Evolutionary conservation across 768 basidiomycete species (phyloP).

Genomic region (Panaeolus cyanescens): DNA sequence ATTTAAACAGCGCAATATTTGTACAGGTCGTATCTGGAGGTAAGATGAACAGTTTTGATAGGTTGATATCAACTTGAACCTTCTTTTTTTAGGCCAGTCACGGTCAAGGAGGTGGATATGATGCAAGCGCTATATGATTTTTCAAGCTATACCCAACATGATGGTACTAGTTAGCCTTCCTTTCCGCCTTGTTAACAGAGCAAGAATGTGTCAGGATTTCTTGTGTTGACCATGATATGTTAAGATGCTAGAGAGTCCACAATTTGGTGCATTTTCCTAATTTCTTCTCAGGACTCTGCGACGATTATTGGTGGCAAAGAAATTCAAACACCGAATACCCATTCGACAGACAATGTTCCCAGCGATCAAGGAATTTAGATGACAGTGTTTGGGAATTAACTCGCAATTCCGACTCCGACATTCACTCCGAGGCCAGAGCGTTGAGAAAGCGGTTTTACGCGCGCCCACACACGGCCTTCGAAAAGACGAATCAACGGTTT

Average conservation of each 20-base stretch:
- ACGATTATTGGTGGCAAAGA: not conserved
- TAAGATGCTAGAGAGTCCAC: not conserved
- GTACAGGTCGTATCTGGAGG: too few relatives aligned
- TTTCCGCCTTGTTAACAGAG: not conserved
- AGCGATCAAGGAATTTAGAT: not conserved
- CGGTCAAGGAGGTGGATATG: not conserved
- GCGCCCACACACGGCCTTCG: not conserved
- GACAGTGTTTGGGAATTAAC: not conserved
- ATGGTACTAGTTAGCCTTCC: not conserved
- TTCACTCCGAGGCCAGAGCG: not conserved
- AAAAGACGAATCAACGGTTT: not conserved
- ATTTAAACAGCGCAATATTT: too few relatives aligned
- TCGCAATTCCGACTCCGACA: not conserved
- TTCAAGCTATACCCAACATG: not conserved
- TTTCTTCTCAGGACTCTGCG: not conserved
- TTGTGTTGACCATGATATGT: not conserved
- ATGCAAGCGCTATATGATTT: not conserved
- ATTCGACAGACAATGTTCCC: not conserved
- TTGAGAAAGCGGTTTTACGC: not conserved
- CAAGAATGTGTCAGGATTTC: not conserved
- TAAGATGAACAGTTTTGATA: not conserved
- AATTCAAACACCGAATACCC: not conserved
- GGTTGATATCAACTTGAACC: not conserved
- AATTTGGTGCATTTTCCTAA: not conserved
- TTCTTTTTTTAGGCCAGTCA: not conserved